phyloP scores from a whole-genome alignment of 768 basidiomycete species.

The Auriscalpium orientale region DNA sequence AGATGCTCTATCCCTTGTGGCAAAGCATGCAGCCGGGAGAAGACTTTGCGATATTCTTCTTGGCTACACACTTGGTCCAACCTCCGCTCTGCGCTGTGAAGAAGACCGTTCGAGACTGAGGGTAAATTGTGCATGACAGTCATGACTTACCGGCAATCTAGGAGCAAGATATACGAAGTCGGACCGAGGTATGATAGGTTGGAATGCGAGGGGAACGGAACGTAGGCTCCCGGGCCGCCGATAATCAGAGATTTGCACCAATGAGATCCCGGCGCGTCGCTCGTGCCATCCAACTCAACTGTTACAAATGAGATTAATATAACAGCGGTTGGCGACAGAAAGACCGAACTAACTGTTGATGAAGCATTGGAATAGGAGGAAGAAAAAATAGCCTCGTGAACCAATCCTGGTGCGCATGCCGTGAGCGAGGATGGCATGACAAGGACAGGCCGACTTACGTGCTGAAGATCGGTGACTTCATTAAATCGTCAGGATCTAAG shows the following conservation, averaged over 20 bases:
- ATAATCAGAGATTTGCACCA: conserved; percentile 66
- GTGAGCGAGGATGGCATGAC: neutral
- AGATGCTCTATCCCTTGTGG: conserved; percentile 73
- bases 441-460: conserved; percentile 35
- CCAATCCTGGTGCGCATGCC: conserved; percentile 54
- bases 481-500: conserved; percentile 75
- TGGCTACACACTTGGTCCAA: conserved; percentile 75
- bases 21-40: conserved; percentile 50
- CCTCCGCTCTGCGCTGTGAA: conserved; percentile 73
- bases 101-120: conserved; percentile 3
- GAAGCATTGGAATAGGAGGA: conserved; percentile 90
- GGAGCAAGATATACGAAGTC: conserved; percentile 59
- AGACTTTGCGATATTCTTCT: conserved; percentile 65
- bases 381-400: conserved; percentile 83
- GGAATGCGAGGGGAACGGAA: conserved; percentile 78
- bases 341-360: conserved; percentile 50
- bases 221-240: conserved; percentile 68
- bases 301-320: conserved; percentile 9
- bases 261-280: conserved; percentile 54
- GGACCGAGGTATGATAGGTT: conserved; percentile 78
- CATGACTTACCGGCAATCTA: conserved; percentile 69
- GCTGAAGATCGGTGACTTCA: conserved; percentile 63
- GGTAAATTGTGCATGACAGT: neutral
- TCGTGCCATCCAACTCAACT: conserved; percentile 71
- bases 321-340: conserved; percentile 1